These are phyloP conservation scores for Patellaria atrata DNA, from an alignment of 495 filamentous ascomycete genomes.

Conservation along the genomic window DNA sequence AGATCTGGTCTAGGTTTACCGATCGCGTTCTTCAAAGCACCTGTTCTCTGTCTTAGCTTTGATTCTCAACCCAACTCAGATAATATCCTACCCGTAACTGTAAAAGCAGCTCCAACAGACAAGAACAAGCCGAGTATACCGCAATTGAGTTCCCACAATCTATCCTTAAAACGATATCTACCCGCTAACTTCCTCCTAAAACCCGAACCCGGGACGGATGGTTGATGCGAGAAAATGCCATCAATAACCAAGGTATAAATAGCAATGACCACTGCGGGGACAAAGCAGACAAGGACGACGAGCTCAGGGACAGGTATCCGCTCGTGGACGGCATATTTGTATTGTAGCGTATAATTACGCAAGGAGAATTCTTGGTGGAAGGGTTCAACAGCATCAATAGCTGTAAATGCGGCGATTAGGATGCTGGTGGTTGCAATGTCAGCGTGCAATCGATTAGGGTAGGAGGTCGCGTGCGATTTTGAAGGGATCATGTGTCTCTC, in stretches of 20 bases:
- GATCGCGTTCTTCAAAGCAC: constrained; percentile 71
- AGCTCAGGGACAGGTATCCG: constrained; percentile 49
- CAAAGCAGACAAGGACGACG: constrained; percentile 39
- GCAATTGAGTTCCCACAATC: constrained; percentile 72
- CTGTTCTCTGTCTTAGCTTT: constrained; percentile 4
- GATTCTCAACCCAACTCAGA: background rate
- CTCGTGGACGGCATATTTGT: constrained; percentile 61
- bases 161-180: constrained; percentile 48
- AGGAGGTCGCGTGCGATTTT: too few species aligned
- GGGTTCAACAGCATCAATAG: constrained; percentile 40
- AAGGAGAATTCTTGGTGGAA: constrained; percentile 48
- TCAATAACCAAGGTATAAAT: constrained; percentile 61
- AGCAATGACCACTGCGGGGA: constrained; percentile 51
- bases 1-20: constrained; percentile 79
- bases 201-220: constrained; percentile 26
- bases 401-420: constrained; percentile 39
- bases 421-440: constrained; percentile 24
- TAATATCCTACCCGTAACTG: constrained; percentile 43
- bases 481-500: constrained; percentile 15
- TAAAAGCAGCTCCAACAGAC: constrained; percentile 50
- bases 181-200: constrained; percentile 42
- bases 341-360: constrained; percentile 45
- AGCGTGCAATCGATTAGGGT: constrained; percentile 19
- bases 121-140: constrained; percentile 62
- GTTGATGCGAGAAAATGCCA: constrained; percentile 50